Conservation (phyloP, 495 filamentous ascomycete genomes). For the Penicillium manginii region DNA sequence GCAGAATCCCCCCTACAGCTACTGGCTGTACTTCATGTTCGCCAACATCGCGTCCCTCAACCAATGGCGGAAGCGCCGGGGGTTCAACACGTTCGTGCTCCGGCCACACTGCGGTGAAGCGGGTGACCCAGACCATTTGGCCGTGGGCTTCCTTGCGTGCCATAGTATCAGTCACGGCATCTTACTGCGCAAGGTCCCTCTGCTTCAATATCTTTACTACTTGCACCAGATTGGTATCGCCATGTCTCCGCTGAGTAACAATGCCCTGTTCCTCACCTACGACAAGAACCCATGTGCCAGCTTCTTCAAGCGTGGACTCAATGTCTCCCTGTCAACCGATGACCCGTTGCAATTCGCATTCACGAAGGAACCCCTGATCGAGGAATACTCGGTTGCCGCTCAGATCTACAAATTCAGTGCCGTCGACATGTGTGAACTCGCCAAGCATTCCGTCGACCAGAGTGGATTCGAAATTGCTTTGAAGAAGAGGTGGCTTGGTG, state of each 20-base stretch:
- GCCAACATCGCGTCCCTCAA: conserved; percentile 94
- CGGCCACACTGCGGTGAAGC: conserved; percentile 97
- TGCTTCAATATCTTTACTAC: conserved; percentile 97
- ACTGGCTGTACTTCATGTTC: conserved; percentile 98
- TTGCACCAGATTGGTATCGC: conserved; percentile 97
- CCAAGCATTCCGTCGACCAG: conserved; percentile 92
- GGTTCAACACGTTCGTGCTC: conserved; percentile 94
- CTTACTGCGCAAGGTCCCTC: conserved; percentile 86
- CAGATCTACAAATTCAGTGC: conserved; percentile 98
- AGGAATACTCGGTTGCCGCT: conserved; percentile 96
- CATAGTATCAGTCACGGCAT: conserved; percentile 98
- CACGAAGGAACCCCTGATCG: conserved; percentile 96
- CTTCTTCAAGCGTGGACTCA: conserved; percentile 92
- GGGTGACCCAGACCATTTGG: conserved; percentile 94
- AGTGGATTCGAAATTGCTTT: conserved; percentile 89
- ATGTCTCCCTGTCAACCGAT: conserved; percentile 95
- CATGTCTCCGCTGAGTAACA: conserved; percentile 98
- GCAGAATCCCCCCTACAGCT: conserved; percentile 97
- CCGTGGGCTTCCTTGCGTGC: conserved; percentile 88
- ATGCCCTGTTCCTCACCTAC: conserved; percentile 94
- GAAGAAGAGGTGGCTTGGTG: conserved; percentile 89
- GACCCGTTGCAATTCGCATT: conserved; percentile 98
- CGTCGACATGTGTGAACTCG: conserved; percentile 98
- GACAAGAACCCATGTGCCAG: conserved; percentile 94
- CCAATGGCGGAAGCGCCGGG: conserved; percentile 82